These are phyloP conservation scores for Saprolegnia diclina DNA, from an alignment of 352 stramenopile genomes.

Conservation along the genomic window DNA sequence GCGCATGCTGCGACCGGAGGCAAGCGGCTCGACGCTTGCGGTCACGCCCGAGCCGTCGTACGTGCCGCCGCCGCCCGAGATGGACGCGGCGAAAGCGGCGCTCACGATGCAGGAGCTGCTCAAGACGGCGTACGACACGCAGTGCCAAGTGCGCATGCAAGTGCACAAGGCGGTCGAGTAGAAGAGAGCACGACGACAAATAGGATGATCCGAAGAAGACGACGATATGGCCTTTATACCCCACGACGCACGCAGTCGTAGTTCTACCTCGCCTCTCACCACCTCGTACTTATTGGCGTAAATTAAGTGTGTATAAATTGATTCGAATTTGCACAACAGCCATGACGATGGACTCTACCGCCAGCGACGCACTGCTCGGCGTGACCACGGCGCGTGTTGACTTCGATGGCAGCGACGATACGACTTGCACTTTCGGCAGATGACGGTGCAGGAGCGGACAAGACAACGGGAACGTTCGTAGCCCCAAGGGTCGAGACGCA, in stretches of 20 bases:
- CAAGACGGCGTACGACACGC: slow-evolving; percentile 74
- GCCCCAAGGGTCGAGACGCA: too few species aligned
- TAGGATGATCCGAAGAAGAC: not conserved
- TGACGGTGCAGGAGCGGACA: too few species aligned
- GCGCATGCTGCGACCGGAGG: not conserved
- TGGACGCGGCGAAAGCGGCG: slow-evolving; percentile 60
- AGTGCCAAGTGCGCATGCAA: slow-evolving; percentile 77
- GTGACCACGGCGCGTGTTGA: too few species aligned
- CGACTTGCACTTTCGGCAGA: too few species aligned
- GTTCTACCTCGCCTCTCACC: not conserved
- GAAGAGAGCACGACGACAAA: not conserved
- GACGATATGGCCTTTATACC: not conserved
- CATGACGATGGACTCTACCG: too few species aligned
- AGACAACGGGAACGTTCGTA: too few species aligned
- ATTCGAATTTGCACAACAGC: not conserved
- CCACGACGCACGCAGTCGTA: not conserved
- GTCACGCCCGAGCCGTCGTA: not conserved
- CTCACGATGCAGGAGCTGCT: slow-evolving; percentile 81
- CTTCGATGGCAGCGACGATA: too few species aligned
- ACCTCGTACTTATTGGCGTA: slow-evolving; percentile 14
- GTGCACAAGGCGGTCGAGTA: slow-evolving; percentile 25
- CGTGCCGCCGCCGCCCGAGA: slow-evolving; percentile 36
- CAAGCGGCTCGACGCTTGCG: not conserved
- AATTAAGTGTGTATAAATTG: slow-evolving; percentile 18
- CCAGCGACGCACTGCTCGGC: too few species aligned